A percentile compares a stretch with the other conserved stretches of the same genome.
These are phyloP conservation scores for Boletellus ananiceps DNA, from an alignment of 768 basidiomycete genomes.

Conservation along the genomic window DNA sequence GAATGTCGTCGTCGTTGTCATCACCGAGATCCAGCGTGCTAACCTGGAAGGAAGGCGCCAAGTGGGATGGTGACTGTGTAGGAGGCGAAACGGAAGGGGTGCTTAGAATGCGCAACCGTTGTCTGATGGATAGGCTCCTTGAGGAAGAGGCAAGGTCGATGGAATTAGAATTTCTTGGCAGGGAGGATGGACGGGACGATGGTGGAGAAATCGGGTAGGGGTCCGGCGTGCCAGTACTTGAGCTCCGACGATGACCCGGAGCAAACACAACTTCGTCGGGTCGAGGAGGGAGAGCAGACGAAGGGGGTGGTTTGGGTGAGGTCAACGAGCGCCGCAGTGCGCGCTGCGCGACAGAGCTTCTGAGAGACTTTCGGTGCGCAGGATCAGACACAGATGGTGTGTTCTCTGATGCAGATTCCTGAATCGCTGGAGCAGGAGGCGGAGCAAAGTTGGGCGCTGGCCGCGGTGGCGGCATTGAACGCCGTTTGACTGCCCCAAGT, in stretches of 20 bases:
- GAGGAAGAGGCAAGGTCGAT: conserved; percentile 23
- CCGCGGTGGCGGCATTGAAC: conserved; percentile 68
- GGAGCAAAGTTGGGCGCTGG: conserved; percentile 68
- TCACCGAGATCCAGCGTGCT: conserved; percentile 26
- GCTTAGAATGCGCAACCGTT: conserved; percentile 65
- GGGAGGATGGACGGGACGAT: conserved; percentile 37
- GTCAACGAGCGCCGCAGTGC: conserved; percentile 54
- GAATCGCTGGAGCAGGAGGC: conserved; percentile 55
- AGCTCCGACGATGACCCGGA: conserved; percentile 30
- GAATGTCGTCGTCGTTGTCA: conserved; percentile 26
- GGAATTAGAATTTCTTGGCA: conserved; percentile 30
- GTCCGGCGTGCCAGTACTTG: conserved; percentile 29
- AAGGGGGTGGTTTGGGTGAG: conserved; percentile 63
- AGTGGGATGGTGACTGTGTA: conserved; percentile 21
- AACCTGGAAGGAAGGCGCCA: conserved; percentile 22
- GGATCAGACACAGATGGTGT: conserved; percentile 5
- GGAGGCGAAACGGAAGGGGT: conserved; percentile 42
- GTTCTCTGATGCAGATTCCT: conserved; percentile 7
- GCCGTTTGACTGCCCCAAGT: conserved; percentile 39
- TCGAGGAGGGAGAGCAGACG: conserved; percentile 55
- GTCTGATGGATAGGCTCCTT: conserved; percentile 45
- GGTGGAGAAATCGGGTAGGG: conserved; percentile 45
- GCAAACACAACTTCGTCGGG: conserved; percentile 48
- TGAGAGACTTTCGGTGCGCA: conserved; percentile 37
- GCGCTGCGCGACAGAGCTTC: conserved; percentile 55